Evolutionary conservation across 2,329 filamentous ascomycete species (phyloP).

Genomic region (Mycosphaerelloides madeirae): DNA sequence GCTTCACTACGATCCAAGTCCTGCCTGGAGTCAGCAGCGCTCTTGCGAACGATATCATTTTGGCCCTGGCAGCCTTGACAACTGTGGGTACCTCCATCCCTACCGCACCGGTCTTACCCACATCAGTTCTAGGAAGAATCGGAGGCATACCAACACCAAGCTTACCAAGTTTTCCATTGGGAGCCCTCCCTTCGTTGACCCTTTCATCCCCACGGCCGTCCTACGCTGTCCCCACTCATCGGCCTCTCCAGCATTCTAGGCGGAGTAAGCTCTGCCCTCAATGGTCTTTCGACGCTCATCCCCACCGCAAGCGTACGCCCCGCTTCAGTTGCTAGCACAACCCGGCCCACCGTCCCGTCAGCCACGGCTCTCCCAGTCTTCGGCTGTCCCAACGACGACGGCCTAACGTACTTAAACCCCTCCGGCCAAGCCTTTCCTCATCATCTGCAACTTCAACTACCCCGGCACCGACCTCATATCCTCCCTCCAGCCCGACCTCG

Average conservation of each 20-base stretch:
- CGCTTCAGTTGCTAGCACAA: no score
- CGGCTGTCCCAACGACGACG: conserved; percentile 23
- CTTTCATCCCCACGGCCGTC: no score
- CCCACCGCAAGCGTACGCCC: background rate
- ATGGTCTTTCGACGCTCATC: conserved; percentile 5
- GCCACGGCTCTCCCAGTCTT: conserved; percentile 16
- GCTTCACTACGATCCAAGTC: no score
- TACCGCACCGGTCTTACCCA: no score
- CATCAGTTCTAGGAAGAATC: background rate
- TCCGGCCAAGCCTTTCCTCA: conserved; percentile 19
- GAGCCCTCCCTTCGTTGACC: no score
- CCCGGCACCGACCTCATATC: conserved; percentile 12
- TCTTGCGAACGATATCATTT: no score
- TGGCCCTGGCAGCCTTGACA: no score
- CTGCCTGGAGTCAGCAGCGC: no score
- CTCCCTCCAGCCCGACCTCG: conserved; percentile 14
- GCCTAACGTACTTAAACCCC: conserved; percentile 22
- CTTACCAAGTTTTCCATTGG: no score
- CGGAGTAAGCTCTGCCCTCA: background rate
- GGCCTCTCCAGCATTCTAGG: background rate
- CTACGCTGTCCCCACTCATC: background rate
- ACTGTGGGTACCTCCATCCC: no score
- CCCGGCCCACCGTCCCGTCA: conserved; percentile 20
- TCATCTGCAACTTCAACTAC: conserved; percentile 20
- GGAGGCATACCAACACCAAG: background rate